Percentiles rank a stretch among this genome's conserved stretches.
phyloP scores from a whole-genome alignment of 176 grass and related monocot species.

The Phoenix roebelenii region DNA sequence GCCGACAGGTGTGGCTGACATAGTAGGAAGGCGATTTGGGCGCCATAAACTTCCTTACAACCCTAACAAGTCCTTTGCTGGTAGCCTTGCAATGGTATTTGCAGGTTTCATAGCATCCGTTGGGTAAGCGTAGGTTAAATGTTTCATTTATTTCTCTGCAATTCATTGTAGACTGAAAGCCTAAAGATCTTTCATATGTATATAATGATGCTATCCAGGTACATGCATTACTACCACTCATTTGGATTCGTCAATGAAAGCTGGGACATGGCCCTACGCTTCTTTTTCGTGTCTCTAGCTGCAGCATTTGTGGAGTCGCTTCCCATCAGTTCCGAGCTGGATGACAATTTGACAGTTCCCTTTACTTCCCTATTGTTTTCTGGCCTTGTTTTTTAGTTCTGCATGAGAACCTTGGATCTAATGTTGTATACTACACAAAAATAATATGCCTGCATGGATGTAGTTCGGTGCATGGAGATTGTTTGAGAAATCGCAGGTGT shows the following conservation, averaged over 20 bases:
- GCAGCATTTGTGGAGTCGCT: conserved; percentile 56
- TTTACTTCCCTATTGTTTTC: conserved; percentile 31
- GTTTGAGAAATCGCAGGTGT: too few relatives aligned
- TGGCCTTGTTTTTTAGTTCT: conserved; percentile 32
- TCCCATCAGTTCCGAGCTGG: conserved; percentile 60
- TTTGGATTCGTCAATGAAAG: conserved; percentile 60
- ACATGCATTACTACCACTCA: conserved; percentile 66
- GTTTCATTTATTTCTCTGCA: background rate
- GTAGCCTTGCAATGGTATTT: conserved; percentile 46
- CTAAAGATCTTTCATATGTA: conserved; percentile 5
- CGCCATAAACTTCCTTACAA: conserved; percentile 69
- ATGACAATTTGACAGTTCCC: conserved; percentile 81
- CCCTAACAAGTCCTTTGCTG: conserved; percentile 57
- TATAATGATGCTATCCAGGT: conserved; percentile 21
- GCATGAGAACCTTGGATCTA: background rate
- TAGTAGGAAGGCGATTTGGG: conserved; percentile 62
- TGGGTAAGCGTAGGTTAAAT: conserved; percentile 23
- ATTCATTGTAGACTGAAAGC: background rate
- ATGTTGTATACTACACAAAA: background rate
- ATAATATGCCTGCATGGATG: too few relatives aligned
- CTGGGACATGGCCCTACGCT: conserved; percentile 38
- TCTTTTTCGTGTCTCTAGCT: conserved; percentile 38
- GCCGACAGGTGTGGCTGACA: conserved; percentile 68
- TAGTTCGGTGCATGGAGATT: too few relatives aligned
- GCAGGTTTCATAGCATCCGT: conserved; percentile 54